phyloP scores from a whole-genome alignment of 108 stramenopile species.

The Nannochloropsis gaditana region DNA sequence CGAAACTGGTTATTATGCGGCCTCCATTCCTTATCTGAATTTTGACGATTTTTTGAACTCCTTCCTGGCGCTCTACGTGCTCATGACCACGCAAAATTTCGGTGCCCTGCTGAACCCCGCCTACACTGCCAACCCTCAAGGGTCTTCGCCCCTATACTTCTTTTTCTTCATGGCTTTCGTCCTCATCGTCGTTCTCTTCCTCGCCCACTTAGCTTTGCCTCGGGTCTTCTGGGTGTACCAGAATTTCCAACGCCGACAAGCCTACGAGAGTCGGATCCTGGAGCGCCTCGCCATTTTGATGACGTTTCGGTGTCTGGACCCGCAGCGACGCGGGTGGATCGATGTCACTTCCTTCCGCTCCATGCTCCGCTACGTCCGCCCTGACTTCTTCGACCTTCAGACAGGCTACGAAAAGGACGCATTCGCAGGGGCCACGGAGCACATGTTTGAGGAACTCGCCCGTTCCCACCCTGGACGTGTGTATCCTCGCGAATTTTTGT shows the following conservation, averaged over 20 bases:
- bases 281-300: background rate
- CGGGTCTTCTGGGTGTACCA: background rate
- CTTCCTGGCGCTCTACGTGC: background rate
- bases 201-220: background rate
- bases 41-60: conserved; percentile 9
- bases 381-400: background rate
- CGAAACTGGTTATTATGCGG: background rate
- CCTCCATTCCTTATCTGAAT: conserved; percentile 14
- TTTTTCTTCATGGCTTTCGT: conserved; percentile 20
- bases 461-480: background rate
- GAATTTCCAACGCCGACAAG: conserved; percentile 20
- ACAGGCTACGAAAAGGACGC: conserved; percentile 2
- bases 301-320: conserved; percentile 1
- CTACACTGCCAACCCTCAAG: conserved; percentile 15
- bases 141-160: background rate
- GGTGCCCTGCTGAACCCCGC: background rate
- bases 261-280: background rate
- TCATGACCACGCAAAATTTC: conserved; percentile 8
- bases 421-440: background rate
- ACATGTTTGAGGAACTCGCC: background rate
- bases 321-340: background rate
- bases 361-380: background rate
- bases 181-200: background rate
- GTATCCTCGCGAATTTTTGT: background rate
- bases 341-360: background rate